Conservation (phyloP, 352 stramenopile species). For the Globisporangium radiosum region DNA sequence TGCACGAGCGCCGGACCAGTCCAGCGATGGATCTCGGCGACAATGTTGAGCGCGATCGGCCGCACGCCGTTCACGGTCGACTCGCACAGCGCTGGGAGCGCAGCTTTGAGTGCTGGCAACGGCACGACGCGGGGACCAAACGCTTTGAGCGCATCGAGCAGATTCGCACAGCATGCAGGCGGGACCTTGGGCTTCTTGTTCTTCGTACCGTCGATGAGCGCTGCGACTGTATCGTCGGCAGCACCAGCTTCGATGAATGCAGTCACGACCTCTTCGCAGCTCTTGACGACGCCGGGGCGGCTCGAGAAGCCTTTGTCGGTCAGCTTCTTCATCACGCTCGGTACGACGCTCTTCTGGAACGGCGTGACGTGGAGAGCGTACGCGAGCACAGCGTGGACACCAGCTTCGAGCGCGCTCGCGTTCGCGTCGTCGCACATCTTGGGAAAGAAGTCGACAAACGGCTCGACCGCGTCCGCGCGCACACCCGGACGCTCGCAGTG, state of each 20-base stretch:
- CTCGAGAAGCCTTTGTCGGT: slow-evolving; percentile 83
- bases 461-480: slow-evolving; percentile 33
- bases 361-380: slow-evolving; percentile 60
- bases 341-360: slow-evolving; percentile 65
- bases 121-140: slow-evolving; percentile 76
- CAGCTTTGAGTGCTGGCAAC: slow-evolving; percentile 58
- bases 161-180: slow-evolving; percentile 55
- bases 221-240: slow-evolving; percentile 62
- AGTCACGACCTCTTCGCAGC: slow-evolving; percentile 71
- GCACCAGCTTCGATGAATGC: slow-evolving; percentile 72
- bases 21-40: slow-evolving; percentile 81
- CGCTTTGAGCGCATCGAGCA: slow-evolving; percentile 66
- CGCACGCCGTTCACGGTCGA: slow-evolving; percentile 79
- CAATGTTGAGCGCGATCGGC: slow-evolving; percentile 66
- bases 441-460: slow-evolving; percentile 50
- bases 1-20: slow-evolving; percentile 65
- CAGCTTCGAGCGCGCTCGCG: slow-evolving; percentile 74
- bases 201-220: slow-evolving; percentile 76
- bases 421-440: slow-evolving; percentile 85
- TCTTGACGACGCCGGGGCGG: slow-evolving; percentile 64
- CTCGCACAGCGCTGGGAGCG: slow-evolving; percentile 64
- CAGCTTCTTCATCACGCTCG: slow-evolving; percentile 64
- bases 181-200: slow-evolving; percentile 87
- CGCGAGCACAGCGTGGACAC: slow-evolving; percentile 61
- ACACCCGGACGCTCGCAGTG: slow-evolving; percentile 46